Conservation (phyloP, 1,284 basidiomycete genomes). For the Volvariella volvacea region DNA sequence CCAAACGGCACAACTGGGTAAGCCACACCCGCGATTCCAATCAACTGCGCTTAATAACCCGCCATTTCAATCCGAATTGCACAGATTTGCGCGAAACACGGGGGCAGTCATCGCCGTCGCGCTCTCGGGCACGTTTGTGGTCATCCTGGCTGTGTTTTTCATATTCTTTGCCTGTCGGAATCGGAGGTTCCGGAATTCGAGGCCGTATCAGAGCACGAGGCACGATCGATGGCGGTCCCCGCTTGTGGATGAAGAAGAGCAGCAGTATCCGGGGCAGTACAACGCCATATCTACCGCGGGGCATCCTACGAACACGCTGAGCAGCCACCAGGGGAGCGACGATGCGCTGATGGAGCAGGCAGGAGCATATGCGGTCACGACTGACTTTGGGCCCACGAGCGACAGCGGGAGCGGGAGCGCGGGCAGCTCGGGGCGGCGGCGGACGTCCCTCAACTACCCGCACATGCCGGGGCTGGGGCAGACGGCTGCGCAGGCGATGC, state of each 20-base stretch:
- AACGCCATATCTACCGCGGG: slow-evolving; percentile 7
- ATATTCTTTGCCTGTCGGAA: slow-evolving; percentile 22
- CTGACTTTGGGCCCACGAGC: slow-evolving; percentile 7
- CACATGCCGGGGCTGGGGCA: slow-evolving; percentile 10
- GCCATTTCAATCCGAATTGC: no score
- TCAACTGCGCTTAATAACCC: no score
- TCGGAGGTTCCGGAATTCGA: slow-evolving; percentile 12
- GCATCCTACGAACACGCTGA: slow-evolving; percentile 6
- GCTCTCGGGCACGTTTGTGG: not conserved
- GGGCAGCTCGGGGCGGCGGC: slow-evolving; percentile 7
- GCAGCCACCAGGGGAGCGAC: not conserved
- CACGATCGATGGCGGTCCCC: slow-evolving; percentile 21
- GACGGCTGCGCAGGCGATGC: slow-evolving; percentile 6
- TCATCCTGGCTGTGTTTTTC: slow-evolving; percentile 13
- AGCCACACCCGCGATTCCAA: not conserved
- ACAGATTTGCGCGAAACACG: not conserved
- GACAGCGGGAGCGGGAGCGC: slow-evolving; percentile 13
- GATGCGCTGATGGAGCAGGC: not conserved
- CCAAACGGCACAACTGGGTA: not conserved
- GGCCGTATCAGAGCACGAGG: slow-evolving; percentile 6
- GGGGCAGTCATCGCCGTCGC: not conserved
- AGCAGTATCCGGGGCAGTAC: slow-evolving; percentile 8
- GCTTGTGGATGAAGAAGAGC: slow-evolving; percentile 20
- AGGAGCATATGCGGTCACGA: slow-evolving; percentile 1
- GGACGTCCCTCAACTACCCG: slow-evolving; percentile 15